phyloP scores from a whole-genome alignment of 352 stramenopile genomes.

The Peronosclerospora sorghi region DNA sequence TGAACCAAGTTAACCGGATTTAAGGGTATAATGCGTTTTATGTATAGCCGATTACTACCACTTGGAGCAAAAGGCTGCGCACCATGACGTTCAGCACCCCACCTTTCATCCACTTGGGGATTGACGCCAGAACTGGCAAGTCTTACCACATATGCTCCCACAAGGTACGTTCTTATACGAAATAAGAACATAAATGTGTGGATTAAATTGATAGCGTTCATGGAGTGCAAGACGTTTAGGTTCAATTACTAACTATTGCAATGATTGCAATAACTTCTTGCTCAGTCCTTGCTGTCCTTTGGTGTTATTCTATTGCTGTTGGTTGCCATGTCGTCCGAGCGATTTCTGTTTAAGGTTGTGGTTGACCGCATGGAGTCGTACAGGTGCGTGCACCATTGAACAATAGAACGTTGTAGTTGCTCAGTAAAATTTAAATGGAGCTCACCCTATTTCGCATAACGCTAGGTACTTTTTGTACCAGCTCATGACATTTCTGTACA shows the following conservation, averaged over 20 bases:
- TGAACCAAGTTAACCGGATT: too few relatives aligned
- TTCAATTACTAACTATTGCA: conserved; percentile 1
- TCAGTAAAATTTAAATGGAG: background rate
- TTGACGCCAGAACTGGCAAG: conserved; percentile 76
- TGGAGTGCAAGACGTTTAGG: background rate
- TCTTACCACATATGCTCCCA: conserved; percentile 75
- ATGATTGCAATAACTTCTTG: background rate
- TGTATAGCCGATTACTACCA: too few relatives aligned
- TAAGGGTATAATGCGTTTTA: too few relatives aligned
- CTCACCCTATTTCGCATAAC: background rate
- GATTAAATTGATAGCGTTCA: background rate
- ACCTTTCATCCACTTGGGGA: conserved; percentile 72
- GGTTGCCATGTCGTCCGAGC: conserved; percentile 70
- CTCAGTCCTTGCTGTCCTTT: conserved; percentile 67
- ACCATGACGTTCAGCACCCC: conserved; percentile 57
- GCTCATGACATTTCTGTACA: conserved; percentile 84
- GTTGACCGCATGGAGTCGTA: conserved; percentile 86
- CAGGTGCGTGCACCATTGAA: conserved; percentile 25
- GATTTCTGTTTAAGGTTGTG: conserved; percentile 84
- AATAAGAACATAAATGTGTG: too few relatives aligned
- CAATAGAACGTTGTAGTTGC: background rate
- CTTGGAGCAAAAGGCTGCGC: background rate
- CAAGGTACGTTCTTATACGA: conserved; percentile 33
- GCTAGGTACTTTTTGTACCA: conserved; percentile 79
- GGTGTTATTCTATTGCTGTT: conserved; percentile 59